Conservation (phyloP, 2,329 filamentous ascomycete genomes). For the Alternaria sp. region DNA sequence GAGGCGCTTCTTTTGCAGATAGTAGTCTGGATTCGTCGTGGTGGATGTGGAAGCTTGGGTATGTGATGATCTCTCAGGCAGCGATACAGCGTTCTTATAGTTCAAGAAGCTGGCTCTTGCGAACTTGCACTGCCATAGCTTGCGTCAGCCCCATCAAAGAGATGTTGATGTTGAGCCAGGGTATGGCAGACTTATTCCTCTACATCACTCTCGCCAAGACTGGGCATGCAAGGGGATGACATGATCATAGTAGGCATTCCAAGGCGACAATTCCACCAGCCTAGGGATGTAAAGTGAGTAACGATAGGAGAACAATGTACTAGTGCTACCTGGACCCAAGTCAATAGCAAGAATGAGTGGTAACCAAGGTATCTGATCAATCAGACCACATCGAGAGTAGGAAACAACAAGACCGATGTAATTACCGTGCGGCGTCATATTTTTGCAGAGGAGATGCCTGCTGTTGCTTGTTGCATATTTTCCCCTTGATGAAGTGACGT, state of each 20-base stretch:
- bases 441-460: neutral
- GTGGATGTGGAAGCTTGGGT: neutral
- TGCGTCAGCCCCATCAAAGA: neutral
- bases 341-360: neutral
- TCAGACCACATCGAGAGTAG: neutral
- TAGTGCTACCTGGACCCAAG: neutral
- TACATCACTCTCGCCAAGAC: neutral
- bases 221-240: conserved; percentile 2
- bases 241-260: neutral
- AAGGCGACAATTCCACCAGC: neutral
- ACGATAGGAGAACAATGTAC: neutral
- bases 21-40: neutral
- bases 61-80: neutral
- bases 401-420: neutral
- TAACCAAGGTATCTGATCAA: neutral
- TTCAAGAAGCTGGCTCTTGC: neutral
- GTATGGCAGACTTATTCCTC: neutral
- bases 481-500: neutral
- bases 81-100: neutral
- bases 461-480: neutral
- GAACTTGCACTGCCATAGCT: neutral
- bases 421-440: neutral
- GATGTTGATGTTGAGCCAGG: neutral
- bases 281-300: neutral
- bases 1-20: neutral